Base-by-base conservation (phyloP, 148 eudicot species). In the Beta vulgaris region DNA sequence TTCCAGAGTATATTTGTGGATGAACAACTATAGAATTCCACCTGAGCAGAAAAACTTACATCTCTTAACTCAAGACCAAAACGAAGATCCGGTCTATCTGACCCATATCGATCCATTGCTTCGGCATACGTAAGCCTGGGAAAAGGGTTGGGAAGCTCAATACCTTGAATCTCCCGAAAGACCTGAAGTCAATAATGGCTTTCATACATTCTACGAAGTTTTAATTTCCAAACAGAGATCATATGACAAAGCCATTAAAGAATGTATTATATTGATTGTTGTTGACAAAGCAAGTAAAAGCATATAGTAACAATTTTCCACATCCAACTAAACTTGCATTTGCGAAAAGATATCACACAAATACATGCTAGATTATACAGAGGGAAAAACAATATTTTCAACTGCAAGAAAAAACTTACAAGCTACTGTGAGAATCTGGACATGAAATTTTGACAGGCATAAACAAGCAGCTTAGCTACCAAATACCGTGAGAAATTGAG, bases 71-170 rank as follows among this genome's bases (percentile, higher is more conserved):
- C 93, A 79, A 95, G 91, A 79, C 85, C 93, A 89, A 95, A 95
- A 67, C 98, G 98, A 69, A 82, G 79, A 86, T 95, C 98, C 62
- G 97, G 98, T 78, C 86, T 89, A 86, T 95, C 98, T 74, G 98
- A 90, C 83, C 98, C 98, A 88, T 85, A 95, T 77, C 92, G 87
- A 76, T 79, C 82, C 96, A 92, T 92, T 57, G 93, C 96, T 87
- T 95, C 97, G 43, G 91, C 91, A 86, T 92, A 95, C 34, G 97
- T 92, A 64, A 95, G 91, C 88, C 96, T 90, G 18, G 92, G 98
- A 76, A 95, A 95, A 75, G 98, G 98, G 55, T 88, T 80, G 26
- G 98, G 96, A 63, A 95, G 83, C 80, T 92, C 86, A 74, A 95
- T 76, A 77, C 93, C 98, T 83, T 89, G 91, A 42, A 95, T 87